Evolutionary conservation across 495 filamentous ascomycete genomes (phyloP), one percentile per base, ranked within the genome.

Genomic region (Lasiosphaeria hispida): DNA sequence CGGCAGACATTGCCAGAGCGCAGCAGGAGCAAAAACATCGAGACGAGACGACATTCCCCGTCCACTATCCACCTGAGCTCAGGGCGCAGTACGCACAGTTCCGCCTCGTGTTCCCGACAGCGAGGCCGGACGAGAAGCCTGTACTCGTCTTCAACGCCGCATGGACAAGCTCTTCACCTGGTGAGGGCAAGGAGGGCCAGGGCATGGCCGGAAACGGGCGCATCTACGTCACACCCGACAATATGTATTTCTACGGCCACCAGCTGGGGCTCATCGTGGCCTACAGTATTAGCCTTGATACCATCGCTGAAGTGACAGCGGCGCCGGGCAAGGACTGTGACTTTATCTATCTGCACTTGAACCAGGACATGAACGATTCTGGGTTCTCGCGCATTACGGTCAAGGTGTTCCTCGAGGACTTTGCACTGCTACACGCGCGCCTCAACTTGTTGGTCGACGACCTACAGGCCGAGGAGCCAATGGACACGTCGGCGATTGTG

Each of bases 191-290:
- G 37, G 68, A 65, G 7, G 63, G 55, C 10, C 70, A 72, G 11
- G 66, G 62, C 33, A 72, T 79, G 68, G 66, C 75, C 40, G 74
- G 75, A 8, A 77, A 92, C 42, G 95, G 94, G 0, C 80, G 94
- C 53, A 87, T 92, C 17, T 98, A 92, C 69, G 86, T 96, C 44
- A 97, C 95, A 1, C 80, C 85, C 4, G 83, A 83, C 49, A 86
- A 92, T 36, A 83, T 97, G 59, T 97, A 95, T 66, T 98, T 98
- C 69, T 98, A 96, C 74, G 95, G 92, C 52, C 85, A 97, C 68
- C 87, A 96, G 62, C 81, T 95, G 64, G 94, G 94, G n/a, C 78
- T 98, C 30, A 90, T 96, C 0, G 77, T 97, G 45, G 91, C 90
- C 1, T 89, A 90, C 36, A 82, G 81, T 15, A 81, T 90, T 36